A percentile compares a stretch with the other conserved stretches of the same genome.
Conservation (phyloP, 2,329 filamentous ascomycete species). For the Ascosphaera aggregata region DNA sequence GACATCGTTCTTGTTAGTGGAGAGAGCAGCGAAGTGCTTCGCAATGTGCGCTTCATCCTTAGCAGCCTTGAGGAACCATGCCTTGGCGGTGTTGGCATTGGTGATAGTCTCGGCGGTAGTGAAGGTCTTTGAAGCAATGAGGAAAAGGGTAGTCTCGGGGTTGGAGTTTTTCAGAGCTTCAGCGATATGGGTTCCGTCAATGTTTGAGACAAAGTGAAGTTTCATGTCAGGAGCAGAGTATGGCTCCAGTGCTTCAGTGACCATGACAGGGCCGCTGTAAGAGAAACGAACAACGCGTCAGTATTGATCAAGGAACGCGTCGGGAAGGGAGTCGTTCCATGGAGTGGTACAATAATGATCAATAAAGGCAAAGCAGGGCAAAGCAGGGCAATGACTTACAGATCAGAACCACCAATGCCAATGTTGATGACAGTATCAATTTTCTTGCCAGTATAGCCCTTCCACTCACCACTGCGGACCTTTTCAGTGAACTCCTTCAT, state of each 20-base stretch:
- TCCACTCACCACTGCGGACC: slow-evolving; percentile 87
- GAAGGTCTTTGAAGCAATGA: slow-evolving; percentile 97
- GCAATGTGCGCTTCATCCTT: slow-evolving; percentile 57
- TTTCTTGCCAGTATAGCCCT: slow-evolving; percentile 91
- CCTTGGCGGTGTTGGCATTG: slow-evolving; percentile 92
- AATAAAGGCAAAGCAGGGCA: slow-evolving; percentile 8
- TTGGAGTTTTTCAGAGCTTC: slow-evolving; percentile 76
- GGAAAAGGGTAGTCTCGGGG: slow-evolving; percentile 95
- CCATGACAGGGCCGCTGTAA: slow-evolving; percentile 82
- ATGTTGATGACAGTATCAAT: slow-evolving; percentile 93
- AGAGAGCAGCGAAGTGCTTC: slow-evolving; percentile 97
- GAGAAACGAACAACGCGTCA: not conserved
- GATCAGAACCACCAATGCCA: slow-evolving; percentile 92
- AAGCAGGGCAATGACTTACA: slow-evolving; percentile 36
- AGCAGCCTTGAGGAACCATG: slow-evolving; percentile 76
- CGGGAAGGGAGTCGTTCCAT: not conserved
- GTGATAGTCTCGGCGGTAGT: slow-evolving; percentile 94
- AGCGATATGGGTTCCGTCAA: slow-evolving; percentile 92
- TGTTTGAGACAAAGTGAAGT: slow-evolving; percentile 98
- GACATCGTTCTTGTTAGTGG: slow-evolving; percentile 85
- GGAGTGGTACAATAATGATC: not conserved
- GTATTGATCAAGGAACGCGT: not conserved
- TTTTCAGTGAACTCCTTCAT: slow-evolving; percentile 98
- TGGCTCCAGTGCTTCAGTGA: slow-evolving; percentile 88
- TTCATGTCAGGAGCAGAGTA: slow-evolving; percentile 73